Percentiles rank a stretch among this genome's conserved stretches.
Evolutionary conservation across 192 early-diverging fungal genomes (phyloP).

Genomic region (Coemansia pectinata): DNA sequence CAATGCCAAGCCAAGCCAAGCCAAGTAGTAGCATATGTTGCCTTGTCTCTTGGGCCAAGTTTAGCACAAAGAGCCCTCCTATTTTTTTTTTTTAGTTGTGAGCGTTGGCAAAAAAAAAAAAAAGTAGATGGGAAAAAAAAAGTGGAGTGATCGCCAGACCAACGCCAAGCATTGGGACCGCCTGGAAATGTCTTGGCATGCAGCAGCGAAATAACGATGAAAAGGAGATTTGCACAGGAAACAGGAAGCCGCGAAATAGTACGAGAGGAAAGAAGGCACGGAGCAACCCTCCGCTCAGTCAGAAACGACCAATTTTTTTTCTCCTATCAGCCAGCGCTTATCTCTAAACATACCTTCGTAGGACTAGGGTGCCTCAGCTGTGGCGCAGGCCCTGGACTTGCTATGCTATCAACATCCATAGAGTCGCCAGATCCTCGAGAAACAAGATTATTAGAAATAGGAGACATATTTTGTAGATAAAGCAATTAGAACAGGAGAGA

Average conservation of each 20-base stretch:
- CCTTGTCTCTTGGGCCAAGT: neutral
- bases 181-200: slow-evolving; percentile 3
- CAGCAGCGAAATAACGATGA: neutral
- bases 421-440: neutral
- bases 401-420: neutral
- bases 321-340: neutral
- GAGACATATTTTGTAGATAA: neutral
- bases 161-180: neutral
- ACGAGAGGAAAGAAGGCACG: neutral
- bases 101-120: neutral
- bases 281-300: neutral
- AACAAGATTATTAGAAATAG: neutral
- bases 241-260: neutral
- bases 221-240: neutral
- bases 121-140: neutral
- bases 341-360: neutral
- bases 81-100: neutral
- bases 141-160: neutral
- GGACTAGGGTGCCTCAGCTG: neutral
- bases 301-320: neutral
- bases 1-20: neutral
- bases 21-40: neutral
- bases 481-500: neutral
- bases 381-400: neutral
- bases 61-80: neutral